Base-by-base conservation (phyloP, 805 yeast species). In the Candida verbasci region DNA sequence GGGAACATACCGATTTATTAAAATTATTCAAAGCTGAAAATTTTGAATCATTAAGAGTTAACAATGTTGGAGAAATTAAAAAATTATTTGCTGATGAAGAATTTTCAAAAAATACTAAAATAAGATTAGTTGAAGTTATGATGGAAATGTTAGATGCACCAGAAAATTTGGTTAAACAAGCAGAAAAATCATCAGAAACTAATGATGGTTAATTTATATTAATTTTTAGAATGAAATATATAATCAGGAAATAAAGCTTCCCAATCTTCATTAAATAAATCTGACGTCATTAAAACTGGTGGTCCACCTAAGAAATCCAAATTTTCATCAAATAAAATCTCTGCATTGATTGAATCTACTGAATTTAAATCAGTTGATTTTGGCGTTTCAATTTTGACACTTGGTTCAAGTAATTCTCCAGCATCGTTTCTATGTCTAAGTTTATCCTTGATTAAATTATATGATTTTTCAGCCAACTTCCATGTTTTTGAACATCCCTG, bases 251-350 rank as follows among this genome's bases (percentile, higher is more conserved):
- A 71, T 38, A 72, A 56, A 0, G 70, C 58, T 39, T 68, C 76
- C 77, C 76, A 72, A 42, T 68, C 74, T 43, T 67, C 70, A 37
- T 63, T 59, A 40, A 65, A 61, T 48, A 68, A 56, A 38, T 68
- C 74, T 2, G 75, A 66, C 2, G 74, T 70, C 76, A 72, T 70
- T 37, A 71, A 62, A 12, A 72, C 65, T 5, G 76, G 76, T 0
- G 76, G 77, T 2, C 77, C 76, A 3, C 77, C 76, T 43, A 72
- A 65, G 43, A 65, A 67, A 33, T 60, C 73, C 20, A 60, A 48
- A 41, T 44, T 39, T 10, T 44, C 43, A 24, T 41, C 44, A 27
- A 47, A 47, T 16, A 56, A 36, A 9, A 52, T 26, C 14, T 52
- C 53, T 12, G 7, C 4, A 14, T 15, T 25, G 6, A 25, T 12